Evolutionary conservation across 1,284 basidiomycete species (phyloP).

Genomic region (Ganoderma multipileum): DNA sequence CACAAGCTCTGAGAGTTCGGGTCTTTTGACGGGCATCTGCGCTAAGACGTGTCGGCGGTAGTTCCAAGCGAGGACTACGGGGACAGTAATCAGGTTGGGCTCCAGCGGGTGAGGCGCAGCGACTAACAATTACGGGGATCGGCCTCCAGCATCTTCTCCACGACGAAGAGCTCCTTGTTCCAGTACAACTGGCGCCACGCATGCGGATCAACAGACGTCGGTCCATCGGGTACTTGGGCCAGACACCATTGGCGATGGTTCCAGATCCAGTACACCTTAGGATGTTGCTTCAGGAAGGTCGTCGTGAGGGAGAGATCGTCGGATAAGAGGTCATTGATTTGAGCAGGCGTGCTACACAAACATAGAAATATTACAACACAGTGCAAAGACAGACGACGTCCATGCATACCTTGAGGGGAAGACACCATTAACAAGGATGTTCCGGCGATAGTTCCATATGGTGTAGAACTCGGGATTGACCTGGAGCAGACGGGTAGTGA

Average conservation of each 20-base stretch:
- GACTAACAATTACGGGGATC: slow-evolving; percentile 90
- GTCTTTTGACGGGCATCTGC: slow-evolving; percentile 65
- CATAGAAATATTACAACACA: neutral
- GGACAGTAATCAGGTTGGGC: neutral
- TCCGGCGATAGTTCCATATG: slow-evolving; percentile 90
- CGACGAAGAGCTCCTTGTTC: slow-evolving; percentile 84
- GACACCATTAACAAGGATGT: slow-evolving; percentile 77
- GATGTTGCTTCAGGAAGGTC: slow-evolving; percentile 79
- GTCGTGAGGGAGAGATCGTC: slow-evolving; percentile 86
- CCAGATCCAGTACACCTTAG: slow-evolving; percentile 98
- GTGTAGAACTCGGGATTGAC: slow-evolving; percentile 93
- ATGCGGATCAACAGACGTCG: slow-evolving; percentile 51
- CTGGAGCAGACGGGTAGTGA: slow-evolving; percentile 81
- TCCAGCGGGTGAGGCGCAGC: neutral
- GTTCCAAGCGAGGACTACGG: slow-evolving; percentile 90
- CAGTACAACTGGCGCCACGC: slow-evolving; percentile 81
- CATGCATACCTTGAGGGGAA: slow-evolving; percentile 68
- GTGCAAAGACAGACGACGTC: neutral
- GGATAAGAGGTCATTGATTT: slow-evolving; percentile 69
- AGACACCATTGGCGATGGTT: slow-evolving; percentile 95
- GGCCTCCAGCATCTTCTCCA: slow-evolving; percentile 88
- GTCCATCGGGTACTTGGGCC: slow-evolving; percentile 80
- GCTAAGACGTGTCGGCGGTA: slow-evolving; percentile 87
- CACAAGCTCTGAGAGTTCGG: slow-evolving; percentile 68
- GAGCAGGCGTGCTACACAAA: slow-evolving; percentile 60